Percentiles rank a stretch among this genome's conserved stretches.
These are phyloP conservation scores for Triticum turgidum DNA, from an alignment of 176 grass and related monocot species.

Conservation along the genomic window DNA sequence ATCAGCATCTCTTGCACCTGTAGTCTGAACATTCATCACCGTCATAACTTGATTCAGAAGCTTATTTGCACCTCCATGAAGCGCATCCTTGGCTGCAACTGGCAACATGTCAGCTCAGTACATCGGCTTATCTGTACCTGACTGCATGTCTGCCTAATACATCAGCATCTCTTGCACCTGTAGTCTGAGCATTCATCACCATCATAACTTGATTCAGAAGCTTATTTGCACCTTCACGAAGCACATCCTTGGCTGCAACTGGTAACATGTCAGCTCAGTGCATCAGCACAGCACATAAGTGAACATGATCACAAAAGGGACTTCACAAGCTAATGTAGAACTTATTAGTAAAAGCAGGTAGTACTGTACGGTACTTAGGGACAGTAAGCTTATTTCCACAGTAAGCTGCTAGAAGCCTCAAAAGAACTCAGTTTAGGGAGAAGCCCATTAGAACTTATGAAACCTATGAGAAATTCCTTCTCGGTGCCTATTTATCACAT, in stretches of 20 bases:
- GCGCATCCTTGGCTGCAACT: neutral
- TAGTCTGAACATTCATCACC: neutral
- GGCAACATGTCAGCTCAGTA: neutral
- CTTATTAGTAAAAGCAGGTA: neutral
- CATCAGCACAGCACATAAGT: neutral
- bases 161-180: no score
- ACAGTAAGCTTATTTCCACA: no score
- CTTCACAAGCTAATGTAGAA: neutral
- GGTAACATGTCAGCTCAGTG: neutral
- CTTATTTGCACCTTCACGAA: neutral
- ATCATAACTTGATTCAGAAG: neutral
- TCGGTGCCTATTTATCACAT: neutral
- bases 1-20: no score
- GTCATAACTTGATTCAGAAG: neutral
- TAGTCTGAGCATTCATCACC: neutral
- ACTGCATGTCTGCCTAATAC: no score
- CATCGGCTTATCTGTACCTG: neutral
- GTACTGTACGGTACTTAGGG: neutral
- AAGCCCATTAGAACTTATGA: neutral
- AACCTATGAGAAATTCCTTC: neutral
- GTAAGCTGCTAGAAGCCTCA: no score
- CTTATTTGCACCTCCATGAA: neutral
- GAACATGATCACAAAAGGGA: neutral
- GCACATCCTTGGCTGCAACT: neutral
- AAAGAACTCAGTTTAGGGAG: no score